Evolutionary conservation across 352 stramenopile genomes (phyloP), one percentile per base, ranked within the genome.

Genomic region (Peronospora destructor): DNA sequence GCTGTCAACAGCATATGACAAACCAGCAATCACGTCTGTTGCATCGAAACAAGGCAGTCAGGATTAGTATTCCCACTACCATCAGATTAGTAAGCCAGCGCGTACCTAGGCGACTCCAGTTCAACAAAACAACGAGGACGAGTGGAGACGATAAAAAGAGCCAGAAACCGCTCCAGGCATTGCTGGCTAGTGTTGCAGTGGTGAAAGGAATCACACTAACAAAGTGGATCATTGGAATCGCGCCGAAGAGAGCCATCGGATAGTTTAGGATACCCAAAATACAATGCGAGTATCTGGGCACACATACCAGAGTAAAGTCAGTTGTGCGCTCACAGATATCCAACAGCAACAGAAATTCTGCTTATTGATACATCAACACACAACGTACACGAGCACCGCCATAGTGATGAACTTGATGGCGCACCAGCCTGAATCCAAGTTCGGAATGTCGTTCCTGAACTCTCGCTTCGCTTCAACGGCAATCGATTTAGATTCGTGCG

Each of bases 261-360:
- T 89, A 92, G 55, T 92, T 92, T 29, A 90, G 55, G 17, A 92
- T 82, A 2, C 76, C 78, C 36, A 92, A 45, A 43, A 87, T 70
- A 42, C 75, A 85, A 64, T 90, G 81, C 7, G 71, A 54, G 46
- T 71, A 83, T 10, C 77, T 87, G 13, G 45, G 28, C 23, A 26
- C 17, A 41, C 41, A 45, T 30, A 42, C 3, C 6, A 75, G 26
- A 37, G 30, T 16, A 38, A 34, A 11, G 16, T 60, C 42, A 63
- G 44, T 21, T 37, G 12, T 16, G 17, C 25, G 9, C 40, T 52
- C 8, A 23, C 4, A 6, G 4, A 33, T 25, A 35, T 6, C 10
- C 13, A 11, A 25, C 11, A 14, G 7, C 5, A n/a, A 10, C 47
- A 3, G 3, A 21, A 37, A 41, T 6, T 28, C 19, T 1, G 9